Evolutionary conservation across 2,329 filamentous ascomycete species (phyloP), one percentile per base, ranked within the genome.

Genomic region (Hypocreales sp.): DNA sequence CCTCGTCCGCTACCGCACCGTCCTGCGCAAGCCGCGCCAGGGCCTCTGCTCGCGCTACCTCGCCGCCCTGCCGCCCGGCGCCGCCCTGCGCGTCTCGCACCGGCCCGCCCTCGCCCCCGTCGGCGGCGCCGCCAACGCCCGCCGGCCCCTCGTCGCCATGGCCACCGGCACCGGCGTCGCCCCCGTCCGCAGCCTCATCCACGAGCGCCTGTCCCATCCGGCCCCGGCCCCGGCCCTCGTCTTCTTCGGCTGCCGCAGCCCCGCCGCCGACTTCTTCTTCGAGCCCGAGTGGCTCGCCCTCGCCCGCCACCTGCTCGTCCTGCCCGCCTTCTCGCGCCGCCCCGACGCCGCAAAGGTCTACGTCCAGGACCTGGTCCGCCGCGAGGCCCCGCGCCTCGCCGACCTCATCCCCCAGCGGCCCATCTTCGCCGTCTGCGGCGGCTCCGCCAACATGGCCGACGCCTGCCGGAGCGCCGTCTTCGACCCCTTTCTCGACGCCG

Each of bases 41-140:
- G 90, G 90, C 2, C 75, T 98, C 25, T 94, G 86, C 50, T 93
- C 90, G 5, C 70, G 81, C 15, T 95, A 94, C 46, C 63, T 95
- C 12, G 67, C 77, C 13, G 60, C 64, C 5, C 61, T 95, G 0
- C 48, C 52, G 5, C 53, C 60, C 0, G 66, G 65, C 1, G 71
- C 73, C 8, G 50, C 52, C 0, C 55, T 93, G 11, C 61, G 52
- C 15, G 61, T 92, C 43, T 75, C 36, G 52, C 65, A 55, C 54
- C 64, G 46, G 58, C 65, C 35, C 54, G 61, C 56, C 30, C 42
- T 51, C 30, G 45, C 44, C 50, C 44, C 56, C 49, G 38, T 62
- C 45, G 40, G 55, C 47, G 35, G 56, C 36, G 20, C 55, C 5
- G 36, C 41, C 12, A 47, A 53, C 15, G 45, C 48, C 23, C 40